Base-by-base conservation (phyloP, 2,329 filamentous ascomycete genomes). In the Apiospora arundinis region DNA sequence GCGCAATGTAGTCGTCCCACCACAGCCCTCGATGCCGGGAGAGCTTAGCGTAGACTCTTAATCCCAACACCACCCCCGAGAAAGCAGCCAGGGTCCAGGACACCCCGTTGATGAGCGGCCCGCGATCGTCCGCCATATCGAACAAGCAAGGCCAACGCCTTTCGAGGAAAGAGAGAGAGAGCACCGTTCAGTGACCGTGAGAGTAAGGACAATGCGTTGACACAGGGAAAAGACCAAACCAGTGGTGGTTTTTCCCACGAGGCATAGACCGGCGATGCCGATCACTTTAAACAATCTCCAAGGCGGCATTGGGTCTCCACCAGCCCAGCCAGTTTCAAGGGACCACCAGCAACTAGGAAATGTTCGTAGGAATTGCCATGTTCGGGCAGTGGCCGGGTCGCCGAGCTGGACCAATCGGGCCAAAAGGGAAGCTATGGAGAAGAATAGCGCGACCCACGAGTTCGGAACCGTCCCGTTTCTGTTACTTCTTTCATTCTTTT, bases 1-100 rank as follows among this genome's bases (percentile, higher is more conserved):
- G n/a, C 4, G 70, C 44, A 5, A 72, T 46, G 40, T 67, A 45
- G 37, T 70, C 71, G 25, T 72, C 71, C 68, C 69, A 72, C 71
- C 71, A 70, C 23, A 70, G 28, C 16, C 32, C 28, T 4, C 70
- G 70, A 68, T 69, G 45, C 25, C 45, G 48, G 4, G 69, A 67
- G 1, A 69, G 7, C 40, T 69, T 69, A 8, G 68, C 46, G 40
- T 72, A 72, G 42, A 72, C 28, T 25, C 71, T 37, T 12, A 69
- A 48, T 12, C 49, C 71, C 4, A 70, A 52, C 5, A 72, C 56
- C 0, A 69, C 14, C 11, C 65, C 49, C 6, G 69, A 42, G 21
- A 70, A 32, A 16, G 23, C 66, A 7, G 49, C 67, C 56, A 72
- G 46, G 37, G 66, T 23, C 69, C 71, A 72, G 45, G 40, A 67